Evolutionary conservation across 2,329 filamentous ascomycete species (phyloP).

Genomic region (Ophiostoma perfectum): DNA sequence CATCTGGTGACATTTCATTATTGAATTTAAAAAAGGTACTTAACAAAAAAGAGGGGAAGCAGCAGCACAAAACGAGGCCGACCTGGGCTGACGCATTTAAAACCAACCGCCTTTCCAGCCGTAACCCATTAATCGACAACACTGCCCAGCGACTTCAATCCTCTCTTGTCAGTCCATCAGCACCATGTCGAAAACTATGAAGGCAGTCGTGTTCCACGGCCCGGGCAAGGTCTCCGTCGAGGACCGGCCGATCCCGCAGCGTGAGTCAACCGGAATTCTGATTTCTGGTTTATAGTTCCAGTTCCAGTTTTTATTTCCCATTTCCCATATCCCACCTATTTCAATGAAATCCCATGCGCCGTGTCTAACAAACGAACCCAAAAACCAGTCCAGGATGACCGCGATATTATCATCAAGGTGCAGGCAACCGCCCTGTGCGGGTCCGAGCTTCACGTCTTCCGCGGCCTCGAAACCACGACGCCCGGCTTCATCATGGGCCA

Average conservation of each 20-base stretch:
- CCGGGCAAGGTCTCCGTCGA: constrained; percentile 70
- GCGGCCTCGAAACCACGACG: constrained; percentile 61
- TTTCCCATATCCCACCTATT: no score
- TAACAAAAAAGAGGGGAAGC: not conserved
- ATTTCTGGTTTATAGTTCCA: no score
- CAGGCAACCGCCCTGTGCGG: constrained; percentile 80
- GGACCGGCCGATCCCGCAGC: constrained; percentile 69
- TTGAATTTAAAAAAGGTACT: not conserved
- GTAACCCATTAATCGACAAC: no score
- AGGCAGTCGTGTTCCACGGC: constrained; percentile 81
- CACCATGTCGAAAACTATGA: constrained; percentile 57
- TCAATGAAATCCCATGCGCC: no score
- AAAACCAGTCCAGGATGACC: constrained; percentile 54
- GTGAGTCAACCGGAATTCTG: constrained; percentile 31
- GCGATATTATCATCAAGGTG: constrained; percentile 79
- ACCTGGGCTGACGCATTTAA: no score
- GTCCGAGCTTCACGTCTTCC: constrained; percentile 84
- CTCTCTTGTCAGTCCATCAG: not conserved
- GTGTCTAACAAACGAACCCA: not conserved
- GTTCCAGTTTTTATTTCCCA: no score
- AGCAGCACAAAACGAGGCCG: no score
- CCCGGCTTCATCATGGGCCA: constrained; percentile 68
- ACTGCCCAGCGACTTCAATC: not conserved
- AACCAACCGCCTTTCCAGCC: no score
- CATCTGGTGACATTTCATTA: not conserved